Base-by-base conservation (phyloP, 345 rosid species). In the Microthlaspi erraticum region DNA sequence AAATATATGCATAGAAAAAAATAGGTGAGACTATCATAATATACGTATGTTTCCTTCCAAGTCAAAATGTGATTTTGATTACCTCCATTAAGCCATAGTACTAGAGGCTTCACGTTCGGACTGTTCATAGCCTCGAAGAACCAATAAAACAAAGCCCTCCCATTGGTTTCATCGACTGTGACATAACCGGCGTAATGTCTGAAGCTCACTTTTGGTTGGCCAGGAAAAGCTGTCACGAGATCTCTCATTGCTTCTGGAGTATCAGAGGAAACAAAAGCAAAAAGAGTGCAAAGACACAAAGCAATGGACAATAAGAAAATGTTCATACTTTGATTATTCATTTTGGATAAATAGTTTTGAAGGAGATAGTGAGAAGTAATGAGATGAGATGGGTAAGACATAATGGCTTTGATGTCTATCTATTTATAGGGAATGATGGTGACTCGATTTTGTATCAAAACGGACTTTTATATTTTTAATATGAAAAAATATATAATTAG, bases 71-170 rank as follows among this genome's bases (percentile, higher is more conserved):
- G 18, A n/a, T 4, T 7, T 45, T 32, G 41, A 36, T 50, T 83
- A 91, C 97, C 97, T 84, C 97, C 97, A 76, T 87, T 91, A n/a
- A 91, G 93, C 97, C 96, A 89, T 23, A 91, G 86, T 37, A 91
- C 92, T 37, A 91, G 71, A 56, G 96, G 92, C 39, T 86, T 91
- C 29, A 80, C 71, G 19, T 82, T 79, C 13, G 96, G 83, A 3
- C 43, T 66, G 50, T 73, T 29, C 42, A 74, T 71, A 71, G 93
- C 91, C 74, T 91, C 93, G 42, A 80, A 89, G 80, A 91, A 91
- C 96, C 97, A 91, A 72, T 91, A 91, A 68, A 91, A 91, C 55
- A 91, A 86, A 14, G 90, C 86, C 58, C 97, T 76, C 18, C 86
- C 88, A 20, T 74, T 85, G 38, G 42, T 57, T 67, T 85, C 83